Evolutionary conservation across 2,329 filamentous ascomycete genomes (phyloP).

Genomic region (Amesomyces nigricolor): DNA sequence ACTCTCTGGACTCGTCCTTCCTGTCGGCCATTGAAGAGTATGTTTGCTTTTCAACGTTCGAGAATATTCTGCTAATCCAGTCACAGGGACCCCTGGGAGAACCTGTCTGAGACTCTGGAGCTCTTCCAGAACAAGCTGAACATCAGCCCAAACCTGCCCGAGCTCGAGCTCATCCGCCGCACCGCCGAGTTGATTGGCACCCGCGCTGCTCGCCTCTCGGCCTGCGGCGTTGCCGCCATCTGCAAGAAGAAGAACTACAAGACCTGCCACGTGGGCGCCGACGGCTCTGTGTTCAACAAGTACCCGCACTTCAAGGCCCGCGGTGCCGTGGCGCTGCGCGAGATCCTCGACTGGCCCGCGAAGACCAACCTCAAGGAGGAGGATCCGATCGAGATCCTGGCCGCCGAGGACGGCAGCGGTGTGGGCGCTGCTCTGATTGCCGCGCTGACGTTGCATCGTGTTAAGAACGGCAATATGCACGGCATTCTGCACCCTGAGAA

Average conservation of each 20-base stretch:
- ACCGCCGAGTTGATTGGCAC: constrained; percentile 93
- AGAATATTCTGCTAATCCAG: neutral
- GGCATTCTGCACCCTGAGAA: constrained; percentile 62
- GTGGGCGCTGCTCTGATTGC: constrained; percentile 97
- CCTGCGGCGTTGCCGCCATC: constrained; percentile 93
- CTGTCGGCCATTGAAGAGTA: constrained; percentile 86
- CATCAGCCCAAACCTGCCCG: constrained; percentile 64
- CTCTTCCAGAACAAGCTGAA: constrained; percentile 71
- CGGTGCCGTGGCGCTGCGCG: constrained; percentile 80
- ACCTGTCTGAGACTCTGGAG: constrained; percentile 81
- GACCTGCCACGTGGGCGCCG: constrained; percentile 88
- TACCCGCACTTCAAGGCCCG: constrained; percentile 97
- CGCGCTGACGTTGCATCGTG: constrained; percentile 59
- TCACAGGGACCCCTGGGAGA: constrained; percentile 82
- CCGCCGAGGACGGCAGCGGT: constrained; percentile 92
- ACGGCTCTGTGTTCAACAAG: constrained; percentile 98
- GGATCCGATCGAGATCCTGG: constrained; percentile 80
- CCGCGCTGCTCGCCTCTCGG: constrained; percentile 83
- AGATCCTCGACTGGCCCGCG: constrained; percentile 90
- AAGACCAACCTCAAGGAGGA: constrained; percentile 65
- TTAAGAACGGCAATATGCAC: constrained; percentile 56
- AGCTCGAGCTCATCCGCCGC: constrained; percentile 83
- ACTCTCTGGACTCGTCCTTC: constrained; percentile 89
- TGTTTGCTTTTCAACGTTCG: constrained; percentile 28
- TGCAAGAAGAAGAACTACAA: constrained; percentile 92